Conservation (phyloP, 306 rosid genomes). For the Canavalia ensiformis region DNA sequence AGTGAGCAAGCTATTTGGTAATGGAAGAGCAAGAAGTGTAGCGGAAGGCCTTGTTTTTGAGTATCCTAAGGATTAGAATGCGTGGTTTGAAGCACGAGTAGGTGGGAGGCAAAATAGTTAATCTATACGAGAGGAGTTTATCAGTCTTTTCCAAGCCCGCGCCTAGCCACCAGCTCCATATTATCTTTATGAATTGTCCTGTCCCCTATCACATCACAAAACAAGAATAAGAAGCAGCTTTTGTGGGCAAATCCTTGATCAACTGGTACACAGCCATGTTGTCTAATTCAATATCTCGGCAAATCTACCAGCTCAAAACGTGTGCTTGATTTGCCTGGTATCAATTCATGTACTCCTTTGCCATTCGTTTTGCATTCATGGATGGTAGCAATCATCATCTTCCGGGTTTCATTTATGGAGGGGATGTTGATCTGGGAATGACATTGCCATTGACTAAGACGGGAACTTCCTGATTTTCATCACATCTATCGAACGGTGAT, state of each 20-base stretch:
- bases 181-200: background rate
- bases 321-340: background rate
- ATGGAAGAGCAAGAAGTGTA: constrained; percentile 93
- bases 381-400: constrained; percentile 15
- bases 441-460: background rate
- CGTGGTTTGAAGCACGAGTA: constrained; percentile 30
- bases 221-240: constrained; percentile 11
- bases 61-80: constrained; percentile 65
- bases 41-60: constrained; percentile 93
- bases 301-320: background rate
- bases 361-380: background rate
- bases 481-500: background rate
- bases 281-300: background rate
- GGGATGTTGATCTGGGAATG: constrained; percentile 25
- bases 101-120: constrained; percentile 30
- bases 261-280: background rate
- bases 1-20: constrained; percentile 81
- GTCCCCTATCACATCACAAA: background rate
- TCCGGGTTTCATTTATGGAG: constrained; percentile 2
- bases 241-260: constrained; percentile 12
- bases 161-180: constrained; percentile 12
- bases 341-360: background rate
- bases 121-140: constrained; percentile 27
- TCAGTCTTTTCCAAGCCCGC: constrained; percentile 9
- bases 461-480: background rate